Conservation (phyloP, 441 rosid genomes). For the Corymbia calophylla region DNA sequence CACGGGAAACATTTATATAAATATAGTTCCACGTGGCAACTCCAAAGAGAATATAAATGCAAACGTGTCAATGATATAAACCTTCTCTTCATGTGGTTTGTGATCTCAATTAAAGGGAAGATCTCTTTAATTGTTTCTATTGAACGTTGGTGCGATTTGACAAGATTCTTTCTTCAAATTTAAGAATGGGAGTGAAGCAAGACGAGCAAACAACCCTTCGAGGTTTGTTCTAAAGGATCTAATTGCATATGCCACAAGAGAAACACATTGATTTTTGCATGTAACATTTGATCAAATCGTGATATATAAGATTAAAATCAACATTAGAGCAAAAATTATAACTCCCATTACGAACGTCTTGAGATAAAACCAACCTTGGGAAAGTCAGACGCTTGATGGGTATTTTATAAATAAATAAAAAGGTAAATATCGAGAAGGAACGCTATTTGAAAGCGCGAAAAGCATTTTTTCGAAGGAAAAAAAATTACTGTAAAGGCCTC, state of each 20-base stretch:
- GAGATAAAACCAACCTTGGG: background rate
- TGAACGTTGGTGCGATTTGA: background rate
- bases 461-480: background rate
- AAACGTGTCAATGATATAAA: background rate
- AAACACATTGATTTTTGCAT: background rate
- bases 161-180: conserved; percentile 27
- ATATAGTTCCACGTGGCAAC: background rate
- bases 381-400: accelerated
- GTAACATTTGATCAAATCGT: background rate
- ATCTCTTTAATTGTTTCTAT: background rate
- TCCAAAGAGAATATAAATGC: background rate
- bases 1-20: background rate
- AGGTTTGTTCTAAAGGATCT: background rate
- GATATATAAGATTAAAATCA: background rate
- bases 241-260: background rate
- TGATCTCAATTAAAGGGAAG: background rate
- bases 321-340: accelerated
- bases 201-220: background rate
- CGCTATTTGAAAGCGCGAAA: background rate
- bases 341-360: background rate
- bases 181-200: conserved; percentile 11
- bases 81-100: background rate
- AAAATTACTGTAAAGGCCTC: background rate
- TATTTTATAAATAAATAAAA: background rate
- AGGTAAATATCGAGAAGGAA: background rate